phyloP scores from a whole-genome alignment of 768 basidiomycete species.

The Glaciozyma martinii region DNA sequence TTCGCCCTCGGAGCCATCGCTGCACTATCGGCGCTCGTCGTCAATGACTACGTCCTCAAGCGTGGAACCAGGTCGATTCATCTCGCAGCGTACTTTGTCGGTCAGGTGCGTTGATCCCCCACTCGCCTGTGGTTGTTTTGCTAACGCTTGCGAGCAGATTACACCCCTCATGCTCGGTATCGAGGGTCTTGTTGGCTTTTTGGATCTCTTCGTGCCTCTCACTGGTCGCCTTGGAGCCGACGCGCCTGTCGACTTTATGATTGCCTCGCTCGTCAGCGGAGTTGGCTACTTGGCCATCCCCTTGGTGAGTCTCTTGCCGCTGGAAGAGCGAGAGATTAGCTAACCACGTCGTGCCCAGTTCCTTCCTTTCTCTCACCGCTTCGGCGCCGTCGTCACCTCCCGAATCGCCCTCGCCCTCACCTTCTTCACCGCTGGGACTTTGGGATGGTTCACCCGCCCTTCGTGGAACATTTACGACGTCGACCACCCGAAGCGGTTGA shows the following conservation, averaged over 20 bases:
- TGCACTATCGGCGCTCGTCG: conserved; percentile 50
- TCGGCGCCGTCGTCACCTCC: conserved; percentile 42
- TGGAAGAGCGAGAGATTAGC: background rate
- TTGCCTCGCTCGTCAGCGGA: conserved; percentile 63
- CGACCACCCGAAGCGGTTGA: conserved; percentile 79
- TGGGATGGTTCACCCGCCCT: conserved; percentile 52
- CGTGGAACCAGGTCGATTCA: conserved; percentile 34
- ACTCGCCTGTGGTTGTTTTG: no score
- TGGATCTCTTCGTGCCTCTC: conserved; percentile 85
- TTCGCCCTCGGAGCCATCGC: conserved; percentile 58
- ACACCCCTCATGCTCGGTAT: conserved; percentile 39
- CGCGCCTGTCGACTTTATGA: conserved; percentile 78
- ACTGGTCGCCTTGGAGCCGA: conserved; percentile 62
- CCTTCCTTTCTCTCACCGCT: conserved; percentile 66
- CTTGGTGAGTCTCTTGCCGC: conserved; percentile 35
- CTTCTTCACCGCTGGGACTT: conserved; percentile 45
- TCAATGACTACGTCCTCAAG: conserved; percentile 46
- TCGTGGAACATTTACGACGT: conserved; percentile 56
- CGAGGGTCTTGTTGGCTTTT: conserved; percentile 52
- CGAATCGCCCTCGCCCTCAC: conserved; percentile 45
- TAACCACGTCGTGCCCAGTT: background rate
- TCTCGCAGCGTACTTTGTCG: conserved; percentile 57
- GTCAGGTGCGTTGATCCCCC: conserved; percentile 40
- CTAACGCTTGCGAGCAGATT: background rate
- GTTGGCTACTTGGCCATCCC: conserved; percentile 55